Evolutionary conservation across 2,329 filamentous ascomycete genomes (phyloP).

Genomic region (Aspergillus versicolor): DNA sequence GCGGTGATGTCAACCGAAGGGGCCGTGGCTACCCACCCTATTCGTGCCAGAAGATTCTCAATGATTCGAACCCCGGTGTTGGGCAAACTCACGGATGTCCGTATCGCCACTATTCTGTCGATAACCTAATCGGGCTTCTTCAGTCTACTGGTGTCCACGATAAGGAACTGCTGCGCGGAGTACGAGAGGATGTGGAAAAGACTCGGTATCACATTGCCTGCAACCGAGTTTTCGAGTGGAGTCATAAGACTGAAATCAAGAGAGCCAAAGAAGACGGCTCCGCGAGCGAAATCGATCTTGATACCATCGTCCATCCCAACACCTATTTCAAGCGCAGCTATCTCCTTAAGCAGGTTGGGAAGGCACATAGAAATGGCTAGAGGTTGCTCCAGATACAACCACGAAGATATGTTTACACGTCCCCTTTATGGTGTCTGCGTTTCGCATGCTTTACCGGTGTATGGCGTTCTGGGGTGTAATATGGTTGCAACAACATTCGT

Average conservation of each 20-base stretch:
- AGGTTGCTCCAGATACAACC: conserved; percentile 32
- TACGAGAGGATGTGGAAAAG: conserved; percentile 85
- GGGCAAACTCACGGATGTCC: conserved; percentile 96
- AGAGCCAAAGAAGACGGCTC: conserved; percentile 72
- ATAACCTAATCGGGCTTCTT: conserved; percentile 77
- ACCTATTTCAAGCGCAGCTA: conserved; percentile 97
- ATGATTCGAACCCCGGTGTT: conserved; percentile 79
- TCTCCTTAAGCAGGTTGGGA: conserved; percentile 75
- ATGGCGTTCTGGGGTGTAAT: conserved; percentile 19
- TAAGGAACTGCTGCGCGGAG: conserved; percentile 71
- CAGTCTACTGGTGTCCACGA: conserved; percentile 79
- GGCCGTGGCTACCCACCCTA: conserved; percentile 87
- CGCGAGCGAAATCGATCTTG: conserved; percentile 73
- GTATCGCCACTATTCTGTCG: conserved; percentile 85
- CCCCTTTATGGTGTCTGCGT: conserved; percentile 15
- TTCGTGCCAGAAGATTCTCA: conserved; percentile 92
- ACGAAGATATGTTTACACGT: conserved; percentile 47
- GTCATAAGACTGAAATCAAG: conserved; percentile 76
- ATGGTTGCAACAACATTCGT: not conserved
- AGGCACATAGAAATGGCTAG: conserved; percentile 48
- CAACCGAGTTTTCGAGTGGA: conserved; percentile 88
- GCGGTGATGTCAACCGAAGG: conserved; percentile 83
- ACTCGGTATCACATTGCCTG: conserved; percentile 93
- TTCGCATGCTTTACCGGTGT: conserved; percentile 11
- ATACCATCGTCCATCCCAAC: conserved; percentile 96